Evolutionary conservation across 2,329 filamentous ascomycete species (phyloP).

Genomic region (Alternaria arborescens): DNA sequence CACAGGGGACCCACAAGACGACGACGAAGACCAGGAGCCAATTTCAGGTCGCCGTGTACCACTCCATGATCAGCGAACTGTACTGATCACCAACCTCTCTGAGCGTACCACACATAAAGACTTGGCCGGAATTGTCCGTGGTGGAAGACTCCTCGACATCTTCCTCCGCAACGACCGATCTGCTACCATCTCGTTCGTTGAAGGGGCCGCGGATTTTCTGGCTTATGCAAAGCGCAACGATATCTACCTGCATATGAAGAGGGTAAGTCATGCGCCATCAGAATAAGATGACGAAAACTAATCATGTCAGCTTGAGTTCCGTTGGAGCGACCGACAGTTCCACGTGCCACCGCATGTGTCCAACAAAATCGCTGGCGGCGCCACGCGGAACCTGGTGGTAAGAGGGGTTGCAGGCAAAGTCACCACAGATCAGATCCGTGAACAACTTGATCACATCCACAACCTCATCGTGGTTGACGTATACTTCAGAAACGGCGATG

Average conservation of each 20-base stretch:
- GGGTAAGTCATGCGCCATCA: constrained; percentile 60
- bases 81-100: constrained; percentile 70
- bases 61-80: constrained; percentile 60
- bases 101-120: constrained; percentile 71
- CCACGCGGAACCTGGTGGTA: constrained; percentile 78
- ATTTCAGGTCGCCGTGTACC: constrained; percentile 26
- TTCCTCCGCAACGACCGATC: constrained; percentile 69
- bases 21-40: constrained; percentile 11
- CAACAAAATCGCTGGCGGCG: constrained; percentile 70
- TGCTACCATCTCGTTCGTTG: constrained; percentile 75
- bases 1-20: constrained; percentile 23
- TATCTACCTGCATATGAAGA: constrained; percentile 73
- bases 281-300: not conserved
- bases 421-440: constrained; percentile 70
- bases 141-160: constrained; percentile 75
- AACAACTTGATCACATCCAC: constrained; percentile 84
- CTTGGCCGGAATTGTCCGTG: constrained; percentile 70
- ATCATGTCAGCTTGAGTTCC: constrained; percentile 66
- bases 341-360: constrained; percentile 69
- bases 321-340: constrained; percentile 77
- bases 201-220: constrained; percentile 67
- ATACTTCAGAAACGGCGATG: constrained; percentile 65
- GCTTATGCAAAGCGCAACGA: constrained; percentile 70
- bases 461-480: constrained; percentile 76
- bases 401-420: constrained; percentile 64